A percentile compares a stretch with the other conserved stretches of the same genome.
Conservation (phyloP, 2,329 filamentous ascomycete genomes). For the Setomelanomma holmii region DNA sequence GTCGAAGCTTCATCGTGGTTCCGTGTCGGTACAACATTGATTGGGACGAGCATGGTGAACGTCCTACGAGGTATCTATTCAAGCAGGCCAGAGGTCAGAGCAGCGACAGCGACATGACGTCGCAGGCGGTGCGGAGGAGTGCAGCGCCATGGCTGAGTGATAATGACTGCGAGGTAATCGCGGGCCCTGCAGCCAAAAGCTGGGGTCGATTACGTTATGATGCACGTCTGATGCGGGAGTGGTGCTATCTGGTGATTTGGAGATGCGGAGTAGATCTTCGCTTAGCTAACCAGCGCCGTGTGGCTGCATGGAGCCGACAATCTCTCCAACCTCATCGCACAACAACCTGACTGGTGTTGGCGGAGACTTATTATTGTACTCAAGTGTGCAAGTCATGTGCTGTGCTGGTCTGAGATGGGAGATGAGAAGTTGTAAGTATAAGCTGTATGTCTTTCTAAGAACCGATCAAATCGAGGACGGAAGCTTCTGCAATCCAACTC, state of each 20-base stretch:
- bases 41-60: not conserved
- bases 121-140: not conserved
- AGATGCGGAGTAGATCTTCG: not conserved
- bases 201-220: conserved; percentile 2
- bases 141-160: not conserved
- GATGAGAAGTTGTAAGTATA: too few species aligned
- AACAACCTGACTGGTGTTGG: too few species aligned
- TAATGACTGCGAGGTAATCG: not conserved
- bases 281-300: not conserved
- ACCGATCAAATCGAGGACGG: too few species aligned
- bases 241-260: not conserved
- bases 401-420: too few species aligned
- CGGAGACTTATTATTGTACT: too few species aligned
- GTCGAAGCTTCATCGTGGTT: not conserved
- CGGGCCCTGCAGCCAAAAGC: not conserved
- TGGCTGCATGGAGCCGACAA: not conserved
- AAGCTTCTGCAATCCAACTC: too few species aligned
- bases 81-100: not conserved
- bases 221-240: not conserved
- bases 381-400: too few species aligned
- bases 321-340: not conserved
- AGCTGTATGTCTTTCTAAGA: too few species aligned
- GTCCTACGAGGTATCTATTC: not conserved
- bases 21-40: not conserved
- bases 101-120: not conserved